Evolutionary conservation across 257 asterid species (phyloP), one percentile per base, ranked within the genome.

Genomic region (Lantana camara): DNA sequence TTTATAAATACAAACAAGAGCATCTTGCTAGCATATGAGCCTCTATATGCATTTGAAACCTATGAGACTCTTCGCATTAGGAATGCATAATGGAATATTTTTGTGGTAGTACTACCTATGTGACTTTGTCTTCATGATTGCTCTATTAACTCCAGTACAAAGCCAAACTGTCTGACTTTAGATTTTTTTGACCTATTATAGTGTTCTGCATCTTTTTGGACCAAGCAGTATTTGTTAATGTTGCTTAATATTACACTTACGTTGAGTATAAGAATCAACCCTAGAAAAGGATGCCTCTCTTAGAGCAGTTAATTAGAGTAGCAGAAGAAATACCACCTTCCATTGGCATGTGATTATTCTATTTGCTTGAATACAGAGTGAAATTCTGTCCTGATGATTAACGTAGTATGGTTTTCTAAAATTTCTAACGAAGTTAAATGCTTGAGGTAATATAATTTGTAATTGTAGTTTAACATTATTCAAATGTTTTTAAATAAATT

Each of bases 301-400:
- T 82, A 71, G 84, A 84, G 82, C 79, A 79, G 72, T 73, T 86
- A 53, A 78, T 80, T 22, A 83, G 81, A 70, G 80, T 80, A 30
- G 87, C 84, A 66, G 70, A 82, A 66, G 24, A 55, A 17, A 45
- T 29, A 42, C 23, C 35, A 47, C 61, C 58, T 24, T 35, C 38
- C 37, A 40, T 40, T 12, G 29, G 20, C 65, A 57, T 56, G 60
- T 48, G 45, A 20, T 23, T 24, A 17, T 15, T 35, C 12, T 30
- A 48, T 56, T 24, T 34, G 16, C 54, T 48, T 5, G 10, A 44
- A 7, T 35, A 49, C 29, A 67, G 19, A 23, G 44, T 29, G 14
- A 44, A 41, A 50, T 40, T 7, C n/a, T 69, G 34, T 24, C 22
- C 46, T 54, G 47, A 60, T 34, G 10, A 45, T 34, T 44, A 62